These are phyloP conservation scores for Allantophomopsis cytisporea DNA, from an alignment of 2,329 filamentous ascomycete species.

Conservation along the genomic window DNA sequence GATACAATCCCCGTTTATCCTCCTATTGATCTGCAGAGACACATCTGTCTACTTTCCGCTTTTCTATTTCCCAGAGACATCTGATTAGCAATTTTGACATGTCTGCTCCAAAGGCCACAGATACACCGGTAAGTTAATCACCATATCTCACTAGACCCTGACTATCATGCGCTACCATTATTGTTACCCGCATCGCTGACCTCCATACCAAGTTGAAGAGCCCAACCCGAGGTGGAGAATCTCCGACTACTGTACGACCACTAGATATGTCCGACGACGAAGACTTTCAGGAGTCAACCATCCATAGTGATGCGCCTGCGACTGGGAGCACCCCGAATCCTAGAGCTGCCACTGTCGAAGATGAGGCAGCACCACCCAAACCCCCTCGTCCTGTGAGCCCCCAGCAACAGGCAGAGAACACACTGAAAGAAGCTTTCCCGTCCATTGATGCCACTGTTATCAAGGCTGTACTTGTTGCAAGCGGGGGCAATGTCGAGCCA, in stretches of 20 bases:
- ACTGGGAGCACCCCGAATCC: conserved; percentile 21
- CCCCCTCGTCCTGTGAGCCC: conserved; percentile 74
- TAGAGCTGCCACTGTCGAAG: conserved; percentile 28
- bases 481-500: conserved; percentile 75
- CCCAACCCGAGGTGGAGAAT: conserved; percentile 34
- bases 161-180: conserved; percentile 6
- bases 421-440: conserved; percentile 88
- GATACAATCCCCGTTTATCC: no score
- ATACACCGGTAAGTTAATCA: conserved; percentile 22
- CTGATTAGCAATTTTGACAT: conserved; percentile 14
- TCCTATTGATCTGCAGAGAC: no score
- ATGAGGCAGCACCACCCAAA: conserved; percentile 54
- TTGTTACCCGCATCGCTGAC: background rate
- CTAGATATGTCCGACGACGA: conserved; percentile 55
- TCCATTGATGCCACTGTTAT: conserved; percentile 67
- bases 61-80: no score
- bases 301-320: conserved; percentile 28
- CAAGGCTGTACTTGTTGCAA: conserved; percentile 78
- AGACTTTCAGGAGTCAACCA: conserved; percentile 46
- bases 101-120: conserved; percentile 26
- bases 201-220: conserved; percentile 10
- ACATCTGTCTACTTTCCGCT: no score
- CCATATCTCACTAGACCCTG: conserved; percentile 2
- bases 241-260: conserved; percentile 49
- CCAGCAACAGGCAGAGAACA: conserved; percentile 73